Base-by-base conservation (phyloP, 176 grass and related monocot genomes). In the Triticum timopheevii region DNA sequence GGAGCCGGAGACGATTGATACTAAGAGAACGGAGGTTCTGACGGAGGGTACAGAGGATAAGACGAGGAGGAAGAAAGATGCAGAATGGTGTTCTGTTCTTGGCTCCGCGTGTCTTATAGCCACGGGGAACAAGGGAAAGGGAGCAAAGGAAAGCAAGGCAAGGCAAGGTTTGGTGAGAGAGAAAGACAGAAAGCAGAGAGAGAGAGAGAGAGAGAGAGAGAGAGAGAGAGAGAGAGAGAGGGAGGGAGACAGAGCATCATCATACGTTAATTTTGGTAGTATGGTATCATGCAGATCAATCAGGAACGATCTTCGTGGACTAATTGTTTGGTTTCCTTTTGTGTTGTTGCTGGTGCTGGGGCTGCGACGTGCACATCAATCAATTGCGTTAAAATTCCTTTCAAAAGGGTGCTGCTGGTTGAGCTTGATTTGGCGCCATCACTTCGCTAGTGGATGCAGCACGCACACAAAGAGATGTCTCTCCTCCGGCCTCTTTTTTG, bases 101-200 rank as follows among this genome's bases (percentile, higher is more conserved):
- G 80, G 80, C 76, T 84, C 74, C 63, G n/a, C 50, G 8, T 33
- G 76, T 63, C 79, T 80, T 80, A 72, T 70, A 67, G 16, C 1
- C 49, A 52, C 49, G 49, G 16, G 49, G 15, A 17, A 33, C 15
- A 17, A 24, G 56, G 31, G 28, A 58, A 65, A 64, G 68, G 28
- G 15, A 17, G 42, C 15, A 17, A 24, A 65, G 31, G 28, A 58
- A 65, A 64, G 68, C 12, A 72, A 20, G 77, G 69, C 36, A 25
- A 70, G 66, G 86, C 36, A 25, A 70, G 66, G 86, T 95, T 90
- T 88, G 90, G 88, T 92, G 80, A 39, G 86, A 77, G 77, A 75
- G 50, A 87, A 5, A 74, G 76, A 86, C 39, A 86, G 22, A 74
- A 44, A 66, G 40, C 17, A 66, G 69, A 79, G 15, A 28, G 77